Evolutionary conservation across 805 yeast genomes (phyloP), one percentile per base, ranked within the genome.

Genomic region (Suhomyces canberraensis): DNA sequence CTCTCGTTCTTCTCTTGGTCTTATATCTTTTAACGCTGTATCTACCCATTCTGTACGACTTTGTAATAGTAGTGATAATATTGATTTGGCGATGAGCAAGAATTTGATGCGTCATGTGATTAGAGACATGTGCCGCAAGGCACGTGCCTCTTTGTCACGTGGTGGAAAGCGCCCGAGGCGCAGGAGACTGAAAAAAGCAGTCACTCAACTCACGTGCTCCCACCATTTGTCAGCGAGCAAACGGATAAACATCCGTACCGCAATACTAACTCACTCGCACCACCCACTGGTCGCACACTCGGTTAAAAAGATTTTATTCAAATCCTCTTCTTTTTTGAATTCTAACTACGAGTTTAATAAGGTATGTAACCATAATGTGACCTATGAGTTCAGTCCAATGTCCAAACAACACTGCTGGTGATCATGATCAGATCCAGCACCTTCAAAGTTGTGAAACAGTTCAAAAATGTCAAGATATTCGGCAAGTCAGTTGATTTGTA

Each of bases 1-100:
- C 97, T 58, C 82, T 78, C 2, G 82, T 78, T 73, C 88, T 79
- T 74, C 95, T 79, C 61, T 84, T 90, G 4, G 96, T 88, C 72
- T 90, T 90, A 60, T 86, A 90, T 58, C 90, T 75, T 58, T 79
- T 82, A 17, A 84, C 90, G 41, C 90, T 80, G 57, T 85, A 85
- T 69, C 95, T 79, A 38, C 95, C 95, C 96, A 87, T 87, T 29
- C 6, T 24, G 11, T 7, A 9, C 22, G n/a, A n/a, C n/a, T n/a
- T n/a, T n/a, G n/a, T n/a, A n/a, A n/a, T n/a, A 7, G 22, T 20
- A 16, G 33, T 31, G 16, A 22, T 31, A 26, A 16, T 31, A 31
- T 31, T 20, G 24, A 18, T 17, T 27, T 21, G 14, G 37, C 26
- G 37, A 34, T 28, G 37, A 34, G 37, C 28, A 34, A 13, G 11